A percentile compares a stretch with the other conserved stretches of the same genome.
Conservation (phyloP, 148 eudicot genomes). For the Beta vulgaris region DNA sequence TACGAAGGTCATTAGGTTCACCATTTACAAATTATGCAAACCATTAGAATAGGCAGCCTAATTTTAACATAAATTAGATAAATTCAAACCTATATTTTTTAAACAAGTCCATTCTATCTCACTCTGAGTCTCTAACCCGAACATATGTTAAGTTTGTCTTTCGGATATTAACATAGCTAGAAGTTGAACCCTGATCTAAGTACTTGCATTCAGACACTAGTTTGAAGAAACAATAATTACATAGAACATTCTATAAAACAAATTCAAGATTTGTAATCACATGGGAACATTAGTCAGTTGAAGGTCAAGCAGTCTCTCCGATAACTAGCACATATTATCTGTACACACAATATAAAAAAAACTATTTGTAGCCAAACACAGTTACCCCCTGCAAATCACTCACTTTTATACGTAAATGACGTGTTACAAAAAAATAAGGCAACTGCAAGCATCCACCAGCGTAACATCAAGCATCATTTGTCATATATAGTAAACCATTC, state of each 20-base stretch:
- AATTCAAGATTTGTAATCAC: neutral
- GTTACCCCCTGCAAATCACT: neutral
- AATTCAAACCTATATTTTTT: too few species aligned
- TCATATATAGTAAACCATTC: conserved; percentile 40
- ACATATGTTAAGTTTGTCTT: too few species aligned
- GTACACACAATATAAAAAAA: neutral
- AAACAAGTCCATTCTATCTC: too few species aligned
- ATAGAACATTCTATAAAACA: neutral
- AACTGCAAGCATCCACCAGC: neutral
- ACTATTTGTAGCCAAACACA: neutral
- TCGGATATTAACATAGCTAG: too few species aligned
- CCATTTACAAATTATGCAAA: too few species aligned
- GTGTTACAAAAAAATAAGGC: neutral
- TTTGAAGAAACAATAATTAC: neutral
- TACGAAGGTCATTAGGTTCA: too few species aligned
- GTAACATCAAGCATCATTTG: neutral
- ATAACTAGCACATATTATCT: neutral
- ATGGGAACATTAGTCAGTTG: neutral
- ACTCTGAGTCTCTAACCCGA: too few species aligned
- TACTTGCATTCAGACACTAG: too few species aligned
- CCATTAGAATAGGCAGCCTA: too few species aligned
- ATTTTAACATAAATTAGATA: too few species aligned
- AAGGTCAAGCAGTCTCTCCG: neutral
- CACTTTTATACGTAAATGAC: conserved; percentile 1
- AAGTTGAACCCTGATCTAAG: too few species aligned